Percentiles rank a stretch among this genome's conserved stretches.
Evolutionary conservation across 345 rosid species (phyloP).

Genomic region (Erodium maritimum): DNA sequence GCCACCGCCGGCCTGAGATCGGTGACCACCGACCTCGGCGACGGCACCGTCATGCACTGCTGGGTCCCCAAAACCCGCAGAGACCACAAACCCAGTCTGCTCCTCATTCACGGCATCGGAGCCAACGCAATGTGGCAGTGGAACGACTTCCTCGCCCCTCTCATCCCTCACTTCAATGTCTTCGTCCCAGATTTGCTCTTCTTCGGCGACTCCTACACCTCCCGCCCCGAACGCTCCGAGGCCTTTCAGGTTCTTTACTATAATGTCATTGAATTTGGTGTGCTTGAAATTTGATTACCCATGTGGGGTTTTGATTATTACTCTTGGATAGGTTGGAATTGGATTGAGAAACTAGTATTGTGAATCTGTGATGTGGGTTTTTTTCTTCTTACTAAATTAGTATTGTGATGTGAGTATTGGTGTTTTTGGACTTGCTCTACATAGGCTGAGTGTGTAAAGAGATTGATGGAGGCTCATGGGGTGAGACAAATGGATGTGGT

Average conservation of each 20-base stretch:
- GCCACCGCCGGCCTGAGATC: slow-evolving; percentile 46
- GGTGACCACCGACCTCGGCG: slow-evolving; percentile 14
- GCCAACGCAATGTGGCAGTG: slow-evolving; percentile 18
- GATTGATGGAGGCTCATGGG: slow-evolving; percentile 37
- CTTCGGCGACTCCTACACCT: slow-evolving; percentile 19
- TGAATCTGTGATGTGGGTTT: no score
- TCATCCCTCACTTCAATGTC: slow-evolving; percentile 9
- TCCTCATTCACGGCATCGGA: slow-evolving; percentile 17
- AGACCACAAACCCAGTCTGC: slow-evolving; percentile 7
- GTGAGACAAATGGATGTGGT: slow-evolving; percentile 34
- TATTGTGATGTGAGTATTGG: no score
- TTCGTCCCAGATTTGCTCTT: slow-evolving; percentile 17
- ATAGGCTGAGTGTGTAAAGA: slow-evolving; percentile 58
- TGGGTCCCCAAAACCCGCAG: slow-evolving; percentile 11
- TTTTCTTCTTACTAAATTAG: no score
- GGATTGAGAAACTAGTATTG: no score
- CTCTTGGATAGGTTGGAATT: no score
- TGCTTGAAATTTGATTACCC: no score
- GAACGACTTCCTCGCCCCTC: slow-evolving; percentile 6
- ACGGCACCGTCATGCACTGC: slow-evolving; percentile 13
- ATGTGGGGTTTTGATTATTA: no score
- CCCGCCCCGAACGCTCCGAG: slow-evolving; percentile 9
- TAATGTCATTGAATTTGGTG: no score
- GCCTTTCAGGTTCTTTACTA: slow-evolving; percentile 9
- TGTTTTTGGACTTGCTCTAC: no score